Evolutionary conservation across 495 filamentous ascomycete species (phyloP), one percentile per base, ranked within the genome.

Genomic region (Penicillium crystallinum): DNA sequence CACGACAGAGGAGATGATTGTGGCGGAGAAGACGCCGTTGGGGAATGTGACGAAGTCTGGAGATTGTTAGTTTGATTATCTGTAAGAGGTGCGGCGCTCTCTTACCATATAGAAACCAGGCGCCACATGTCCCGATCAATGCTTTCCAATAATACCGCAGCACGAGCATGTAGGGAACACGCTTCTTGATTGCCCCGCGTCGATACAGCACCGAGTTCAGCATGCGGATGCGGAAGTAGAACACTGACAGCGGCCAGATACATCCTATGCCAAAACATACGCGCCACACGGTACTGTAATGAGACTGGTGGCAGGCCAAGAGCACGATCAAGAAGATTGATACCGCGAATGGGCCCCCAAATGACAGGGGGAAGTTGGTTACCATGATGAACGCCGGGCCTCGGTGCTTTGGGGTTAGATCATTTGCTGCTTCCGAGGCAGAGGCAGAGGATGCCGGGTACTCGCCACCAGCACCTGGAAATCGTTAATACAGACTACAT

Each of bases 211-310:
- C 67, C 2, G 76, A 76, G 56, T 79, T 77, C 14, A 78, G 62
- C 70, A 80, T 80, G 46, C 67, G 71, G 35, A 80, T 61, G 9
- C 78, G 73, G 58, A 81, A 80, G 59, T 77, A 78, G 49, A 81
- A 78, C 5, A 80, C 65, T 2, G 69, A 65, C 10, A 81, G 55
- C 4, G 78, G 78, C 52, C 75, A 71, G 41, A 80, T 55, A 38
- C 75, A 72, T 14, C 77, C 78, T 35, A 81, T 72, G 2, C 72
- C 76, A 40, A 79, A 80, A 55, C 70, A 76, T 1, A 77, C 70
- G 2, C 77, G 68, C 77, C 77, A 81, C 17, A 79, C 71, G 2
- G 73, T 77, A 25, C 64, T 72, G 49, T 70, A 71, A 47, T 74
- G 65, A 27, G 63, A 56, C 17, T 72, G 63, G 3, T 64, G 49